A percentile compares a stretch with the other conserved stretches of the same genome.
Conservation (phyloP, 2,329 filamentous ascomycete genomes). For the Phialophora expanda region DNA sequence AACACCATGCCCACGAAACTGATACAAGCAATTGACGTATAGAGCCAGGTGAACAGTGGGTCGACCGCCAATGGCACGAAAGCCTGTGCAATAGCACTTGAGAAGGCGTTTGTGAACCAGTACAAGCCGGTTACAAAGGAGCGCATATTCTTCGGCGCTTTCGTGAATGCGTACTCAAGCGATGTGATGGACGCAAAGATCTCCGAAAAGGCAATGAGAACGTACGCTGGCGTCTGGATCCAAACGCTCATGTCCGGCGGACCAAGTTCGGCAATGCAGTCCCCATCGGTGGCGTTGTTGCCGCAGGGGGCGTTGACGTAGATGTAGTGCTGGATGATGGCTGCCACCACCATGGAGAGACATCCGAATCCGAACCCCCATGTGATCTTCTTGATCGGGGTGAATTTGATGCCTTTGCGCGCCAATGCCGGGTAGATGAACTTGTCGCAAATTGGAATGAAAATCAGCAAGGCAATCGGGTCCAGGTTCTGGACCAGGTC, state of each 20-base stretch:
- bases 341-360: constrained; percentile 66
- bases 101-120: constrained; percentile 72
- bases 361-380: constrained; percentile 70
- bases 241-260: constrained; percentile 43
- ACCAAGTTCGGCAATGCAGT: constrained; percentile 59
- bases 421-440: constrained; percentile 72
- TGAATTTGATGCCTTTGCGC: constrained; percentile 68
- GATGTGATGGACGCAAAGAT: constrained; percentile 70
- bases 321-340: constrained; percentile 62
- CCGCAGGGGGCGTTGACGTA: constrained; percentile 47
- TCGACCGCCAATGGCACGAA: constrained; percentile 66
- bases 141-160: constrained; percentile 69
- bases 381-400: constrained; percentile 76
- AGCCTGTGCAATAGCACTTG: constrained; percentile 71
- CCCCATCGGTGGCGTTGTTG: constrained; percentile 46
- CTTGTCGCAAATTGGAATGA: constrained; percentile 73
- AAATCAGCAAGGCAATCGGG: constrained; percentile 74
- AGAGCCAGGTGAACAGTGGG: constrained; percentile 73
- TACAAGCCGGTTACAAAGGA: constrained; percentile 51
- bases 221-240: constrained; percentile 56
- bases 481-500: constrained; percentile 78
- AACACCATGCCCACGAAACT: constrained; percentile 65
- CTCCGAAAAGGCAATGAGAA: constrained; percentile 61
- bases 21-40: constrained; percentile 66
- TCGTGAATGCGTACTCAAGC: constrained; percentile 74